Evolutionary conservation across 2,329 filamentous ascomycete species (phyloP), one percentile per base, ranked within the genome.

Genomic region (Pyrenophora tritici-repentis): DNA sequence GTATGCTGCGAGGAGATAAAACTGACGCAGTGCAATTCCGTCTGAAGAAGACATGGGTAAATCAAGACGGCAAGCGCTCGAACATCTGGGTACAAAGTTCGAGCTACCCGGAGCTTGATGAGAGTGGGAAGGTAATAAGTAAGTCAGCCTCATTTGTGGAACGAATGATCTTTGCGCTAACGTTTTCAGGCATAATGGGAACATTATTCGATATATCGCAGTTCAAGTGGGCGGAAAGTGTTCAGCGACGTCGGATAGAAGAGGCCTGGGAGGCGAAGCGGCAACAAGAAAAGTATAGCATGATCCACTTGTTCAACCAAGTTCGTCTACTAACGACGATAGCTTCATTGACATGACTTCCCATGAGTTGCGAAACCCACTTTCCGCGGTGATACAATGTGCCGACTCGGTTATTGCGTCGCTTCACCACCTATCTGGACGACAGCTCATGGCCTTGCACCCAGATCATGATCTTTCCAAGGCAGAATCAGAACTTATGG

Each of bases 321-420:
- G 2, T 12, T 5, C 20, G 13, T 6, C 24, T 8, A 33, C 53
- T 66, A 14, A 68, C 42, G 1, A 8, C 3, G 9, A 1, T 14
- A 68, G 65, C 35, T 68, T 68, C 37, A 67, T 68, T 16, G 66
- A 68, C 17, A 68, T 68, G 65, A 64, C 60, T 4, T 71, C 65
- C 6, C 75, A 77, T 51, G 75, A 78, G 56, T 71, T 50, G 16
- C 59, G 66, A 2, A 69, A 67, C 33, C 65, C 65, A 6, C 43
- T 69, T 6, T 70, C 64, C 8, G 75, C 76, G 0, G 73, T 78
- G 7, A 53, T 78, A 16, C 75, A 77, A 49, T 73, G 70, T 45
- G 75, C 76, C 1, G 76, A 78, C 35, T 72, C 72, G 0, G 74
- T 78, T 22, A 67, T 75, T 8, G 62, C 66, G 9, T 68, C 66